Evolutionary conservation across 441 rosid genomes (phyloP), one percentile per base, ranked within the genome.

Genomic region (Iberis amara): DNA sequence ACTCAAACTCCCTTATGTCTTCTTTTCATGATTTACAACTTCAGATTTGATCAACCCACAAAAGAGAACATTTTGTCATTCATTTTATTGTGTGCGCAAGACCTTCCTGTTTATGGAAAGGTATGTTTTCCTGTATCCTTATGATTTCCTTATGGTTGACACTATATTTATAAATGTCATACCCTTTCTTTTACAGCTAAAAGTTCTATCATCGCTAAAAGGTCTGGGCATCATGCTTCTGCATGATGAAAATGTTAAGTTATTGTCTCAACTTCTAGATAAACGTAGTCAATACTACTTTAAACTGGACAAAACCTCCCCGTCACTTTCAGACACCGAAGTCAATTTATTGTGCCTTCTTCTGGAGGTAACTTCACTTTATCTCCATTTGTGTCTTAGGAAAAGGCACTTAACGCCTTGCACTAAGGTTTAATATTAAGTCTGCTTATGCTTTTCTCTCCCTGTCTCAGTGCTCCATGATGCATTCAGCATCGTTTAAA

Each of bases 41-140:
- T 67, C 80, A 94, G 99, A 78, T 90, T 94, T 68, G 80, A 80
- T 70, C 79, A 78, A 55, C 66, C 83, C 48, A 74, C 88, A 26
- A 90, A 85, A 71, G 82, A 76, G 61, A 79, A 72, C 62, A 75
- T 83, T 64, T 79, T 88, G 59, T 71, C 75, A 27, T 72, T 75
- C 69, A 73, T 90, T 61, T 59, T 87, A 72, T 52, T 46, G 40
- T 70, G 71, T 68, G 73, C 78, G 50, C 72, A 80, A 56, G 78
- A 76, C 55, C 80, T 83, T 53, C 79, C 95, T 56, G 66, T 77
- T 33, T 74, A 64, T 76, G 94, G 86, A 35, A 85, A 87, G 99
- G 99, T 94, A 68, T 61, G 64, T 63, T 51, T 8, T 26, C 65
- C 21, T 18, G 27, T n/a, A 31, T 39, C 24, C 12, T 37, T 47